These are phyloP conservation scores for Plasmodium coatneyi DNA, from an alignment of 169 alveolate species.

Conservation along the genomic window DNA sequence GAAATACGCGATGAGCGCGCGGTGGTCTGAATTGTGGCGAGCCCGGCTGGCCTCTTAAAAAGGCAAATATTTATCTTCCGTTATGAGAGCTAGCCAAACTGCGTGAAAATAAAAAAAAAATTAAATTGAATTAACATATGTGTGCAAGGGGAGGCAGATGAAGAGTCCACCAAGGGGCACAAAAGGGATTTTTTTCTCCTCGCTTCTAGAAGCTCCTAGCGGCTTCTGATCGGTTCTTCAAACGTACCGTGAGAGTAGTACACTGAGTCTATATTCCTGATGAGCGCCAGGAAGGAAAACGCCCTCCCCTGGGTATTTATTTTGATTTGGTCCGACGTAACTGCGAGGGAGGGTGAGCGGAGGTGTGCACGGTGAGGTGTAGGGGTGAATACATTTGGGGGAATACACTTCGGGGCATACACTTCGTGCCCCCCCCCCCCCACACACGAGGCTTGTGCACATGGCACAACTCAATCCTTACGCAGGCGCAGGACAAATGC, in stretches of 20 bases:
- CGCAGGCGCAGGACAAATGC: conserved; percentile 35
- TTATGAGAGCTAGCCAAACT: conserved; percentile 59
- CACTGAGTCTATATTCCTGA: conserved; percentile 41
- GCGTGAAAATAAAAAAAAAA: conserved; percentile 1
- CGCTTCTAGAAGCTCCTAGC: too few relatives aligned
- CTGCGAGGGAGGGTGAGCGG: neutral
- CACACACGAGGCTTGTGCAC: too few relatives aligned
- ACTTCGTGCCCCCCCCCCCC: neutral
- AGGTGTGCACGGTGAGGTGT: neutral
- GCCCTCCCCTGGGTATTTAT: conserved; percentile 23
- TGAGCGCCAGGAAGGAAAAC: conserved; percentile 39
- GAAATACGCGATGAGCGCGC: neutral
- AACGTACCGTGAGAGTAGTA: conserved; percentile 35
- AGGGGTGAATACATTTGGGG: neutral
- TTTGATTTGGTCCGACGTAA: conserved; percentile 3
- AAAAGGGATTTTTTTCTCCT: neutral
- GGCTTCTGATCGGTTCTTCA: neutral
- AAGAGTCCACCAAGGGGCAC: neutral
- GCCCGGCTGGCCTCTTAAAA: conserved; percentile 4
- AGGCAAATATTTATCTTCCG: conserved; percentile 65
- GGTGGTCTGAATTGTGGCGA: neutral
- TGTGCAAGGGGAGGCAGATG: neutral
- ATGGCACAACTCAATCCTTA: neutral
- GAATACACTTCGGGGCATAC: neutral
- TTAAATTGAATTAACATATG: neutral